Evolutionary conservation across 495 filamentous ascomycete genomes (phyloP), one percentile per base, ranked within the genome.

Genomic region (Parathielavia hyrcaniae): DNA sequence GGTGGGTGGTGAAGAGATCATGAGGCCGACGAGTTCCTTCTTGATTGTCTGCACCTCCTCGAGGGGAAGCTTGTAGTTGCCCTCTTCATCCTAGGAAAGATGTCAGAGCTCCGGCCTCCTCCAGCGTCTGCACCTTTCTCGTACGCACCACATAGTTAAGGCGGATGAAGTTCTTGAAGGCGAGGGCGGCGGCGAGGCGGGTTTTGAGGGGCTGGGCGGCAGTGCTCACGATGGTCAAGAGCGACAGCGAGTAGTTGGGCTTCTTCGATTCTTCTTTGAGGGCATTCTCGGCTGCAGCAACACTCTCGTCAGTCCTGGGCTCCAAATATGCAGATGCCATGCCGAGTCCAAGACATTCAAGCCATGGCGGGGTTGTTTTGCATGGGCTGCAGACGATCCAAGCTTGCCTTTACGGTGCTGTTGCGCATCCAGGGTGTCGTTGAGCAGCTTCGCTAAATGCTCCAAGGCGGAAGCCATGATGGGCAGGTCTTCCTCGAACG

Each of bases 91-190:
- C 48, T 57, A 50, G 7, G 0, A 17, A 1, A 30, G 20, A 5
- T n/a, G 34, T 50, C 26, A 45, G 51, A 26, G 35, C 30, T 22
- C 32, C 11, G 26, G 14, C 12, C 1, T 5, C 5, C 16, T 26
- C 16, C 1, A 16, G 38, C 11, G 11, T 35, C 8, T 2, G 22
- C 11, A 5, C 13, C 20, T 14, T 11, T 30, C 34, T 48, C 20
- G 38, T 5, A 50, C 51, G 46, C 39, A 55, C 90, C 22, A 86
- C 86, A 83, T 90, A 97, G 78, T 89, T 93, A 62, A 87, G 81
- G 73, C 85, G 87, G 65, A 99, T 90, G 69, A 92, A 91, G 74
- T 99, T 99, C 75, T 99, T 99, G 81, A 99, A 97, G 76, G 85
- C 95, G 47, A 99, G 79, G 30, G 93, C 90, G 65, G 88, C 87